Base-by-base conservation (phyloP, 164 flowering plant species). In the Litsea cubeba region DNA sequence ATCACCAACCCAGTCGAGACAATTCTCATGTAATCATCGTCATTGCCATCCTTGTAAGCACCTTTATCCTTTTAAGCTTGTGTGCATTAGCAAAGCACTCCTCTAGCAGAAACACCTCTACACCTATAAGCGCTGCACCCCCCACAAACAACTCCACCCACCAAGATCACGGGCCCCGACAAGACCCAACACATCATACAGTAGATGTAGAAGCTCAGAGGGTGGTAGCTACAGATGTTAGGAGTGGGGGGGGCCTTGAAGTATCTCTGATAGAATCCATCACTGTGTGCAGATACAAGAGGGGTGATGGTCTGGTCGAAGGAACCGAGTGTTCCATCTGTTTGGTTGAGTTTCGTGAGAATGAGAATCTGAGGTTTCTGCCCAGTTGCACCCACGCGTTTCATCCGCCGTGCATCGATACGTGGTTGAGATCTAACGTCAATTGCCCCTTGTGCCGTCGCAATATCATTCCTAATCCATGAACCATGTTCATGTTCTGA, bases 401-500 rank as follows among this genome's bases (percentile, higher is more conserved):
- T 65, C 95, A 90, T 66, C 85, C 73, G 0, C 87, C 79, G 40
- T 90, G 95, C 78, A 83, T 90, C 1, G 95, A 89, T 62, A 81
- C 62, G 76, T 90, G 95, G 95, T 71, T 89, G 28, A 35, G 46
- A 0, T 76, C 80, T 4, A 79, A 83, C 30, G 72, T 88, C 0
- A 87, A 84, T 0, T 88, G 95, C 70, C 92, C 95, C 3, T 50
- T 88, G 22, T 90, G 95, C 76, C 89, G 95, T 10, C 50, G 83
- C 14, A 86, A 76, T 74, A 91, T 57, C 32, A 12, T 28, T 66
- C 26, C 46, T 18, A 66, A 17, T 54, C n/a, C 60, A 15, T 15
- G 20, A 54, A 4, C 60, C 60, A 54, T 15, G 20, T 54, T 54
- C 60, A 54, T 15, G 17, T 20, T 54, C 60, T 15, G 17, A 69